Percentiles rank a stretch among this genome's conserved stretches.
These are phyloP conservation scores for Leccinum longicurvipes DNA, from an alignment of 768 basidiomycete species.

Conservation along the genomic window DNA sequence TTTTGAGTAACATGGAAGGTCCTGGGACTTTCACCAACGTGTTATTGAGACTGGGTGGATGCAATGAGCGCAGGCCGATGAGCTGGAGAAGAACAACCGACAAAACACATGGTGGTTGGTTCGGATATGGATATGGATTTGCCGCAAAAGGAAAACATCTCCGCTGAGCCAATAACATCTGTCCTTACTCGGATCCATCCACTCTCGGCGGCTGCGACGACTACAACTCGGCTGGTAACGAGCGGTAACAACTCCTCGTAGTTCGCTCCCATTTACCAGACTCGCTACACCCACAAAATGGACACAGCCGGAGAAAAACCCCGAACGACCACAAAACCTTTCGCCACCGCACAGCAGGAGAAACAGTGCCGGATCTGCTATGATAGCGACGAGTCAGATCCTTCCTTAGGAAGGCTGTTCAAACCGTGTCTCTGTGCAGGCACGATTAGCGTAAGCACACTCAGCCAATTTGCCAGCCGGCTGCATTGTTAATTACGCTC, in stretches of 20 bases:
- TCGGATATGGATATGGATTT: background rate
- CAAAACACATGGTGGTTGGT: too few relatives aligned
- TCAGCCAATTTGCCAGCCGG: background rate
- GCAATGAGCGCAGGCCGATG: background rate
- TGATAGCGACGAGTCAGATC: slow-evolving; percentile 60
- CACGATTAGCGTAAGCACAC: slow-evolving; percentile 57
- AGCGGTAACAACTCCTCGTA: slow-evolving; percentile 1
- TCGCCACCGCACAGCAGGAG: slow-evolving; percentile 36
- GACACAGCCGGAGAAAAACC: slow-evolving; percentile 15
- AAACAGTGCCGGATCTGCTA: slow-evolving; percentile 86
- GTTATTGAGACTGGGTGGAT: background rate
- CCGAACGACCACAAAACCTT: background rate
- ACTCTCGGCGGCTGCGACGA: background rate
- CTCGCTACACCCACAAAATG: slow-evolving; percentile 4
- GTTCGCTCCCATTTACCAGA: background rate
- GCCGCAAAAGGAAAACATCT: background rate
- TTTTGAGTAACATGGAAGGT: background rate
- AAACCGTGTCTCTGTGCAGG: slow-evolving; percentile 70
- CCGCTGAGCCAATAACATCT: background rate
- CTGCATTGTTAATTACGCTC: slow-evolving; percentile 20
- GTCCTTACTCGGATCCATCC: slow-evolving; percentile 13
- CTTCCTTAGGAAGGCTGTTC: slow-evolving; percentile 68
- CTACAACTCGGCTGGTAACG: background rate
- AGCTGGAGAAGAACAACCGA: too few relatives aligned
- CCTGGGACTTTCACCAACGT: slow-evolving; percentile 3